Base-by-base conservation (phyloP, 140 eudicot genomes). In the Erigeron philadelphicus region DNA sequence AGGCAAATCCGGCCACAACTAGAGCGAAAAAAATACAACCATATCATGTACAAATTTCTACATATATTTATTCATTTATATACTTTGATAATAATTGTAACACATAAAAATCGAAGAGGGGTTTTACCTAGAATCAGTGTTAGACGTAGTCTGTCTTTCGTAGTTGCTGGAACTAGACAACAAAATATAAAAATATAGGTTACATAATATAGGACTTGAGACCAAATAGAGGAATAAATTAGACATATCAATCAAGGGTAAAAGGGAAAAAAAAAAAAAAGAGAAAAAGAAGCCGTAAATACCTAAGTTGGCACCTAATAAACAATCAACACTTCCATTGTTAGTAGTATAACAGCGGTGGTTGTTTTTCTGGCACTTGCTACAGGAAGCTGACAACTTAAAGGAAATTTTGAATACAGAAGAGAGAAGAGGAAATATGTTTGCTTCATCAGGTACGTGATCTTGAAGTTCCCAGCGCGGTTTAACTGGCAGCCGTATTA, bases 1-100 rank as follows among this genome's bases (percentile, higher is more conserved):
- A 15, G 15, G 53, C 73, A 42, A 56, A 60, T 65, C 82, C 85
- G 49, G 58, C 57, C 43, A 76, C 5, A 56, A 16, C 87, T 85
- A 67, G 16, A 70, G 0, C 61, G n/a, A 48, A 15, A 17, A 31
- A 8, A 72, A 79, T 7, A 2, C 40, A 66, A 74, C 16, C 17
- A 23, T 18, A 10, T 72, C 70, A 72, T 64, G 31, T 48, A 61
- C 54, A 72, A 23, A 18, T 70, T 56, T 43, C 25, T n/a, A 61
- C 45, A 31, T 61, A 23, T 38, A 56, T 56, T 40, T 19, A 40
- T 61, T 9, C 7, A 38, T 61, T 6, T 12, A 7, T 48, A 3
- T 25, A 7, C 42, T 7, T 7, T 55, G 13, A 11, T 42, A 40
- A 25, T 55, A 0, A 21, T 21, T 1, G 25, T 21, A 15, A 46